These are phyloP conservation scores for Boechera retrofracta DNA, from an alignment of 345 rosid species.

Conservation along the genomic window DNA sequence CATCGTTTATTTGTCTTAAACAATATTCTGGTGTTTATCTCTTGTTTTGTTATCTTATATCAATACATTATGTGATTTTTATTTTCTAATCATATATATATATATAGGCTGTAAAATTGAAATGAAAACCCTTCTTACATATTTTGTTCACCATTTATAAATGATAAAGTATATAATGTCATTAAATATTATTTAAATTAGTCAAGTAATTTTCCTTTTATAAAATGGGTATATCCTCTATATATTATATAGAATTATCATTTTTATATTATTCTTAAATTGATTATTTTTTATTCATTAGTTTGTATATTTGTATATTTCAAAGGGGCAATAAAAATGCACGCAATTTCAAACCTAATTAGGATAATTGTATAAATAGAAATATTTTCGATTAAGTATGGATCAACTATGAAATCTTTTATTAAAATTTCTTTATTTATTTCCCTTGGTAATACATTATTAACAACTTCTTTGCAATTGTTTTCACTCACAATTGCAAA, in stretches of 20 bases:
- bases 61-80: neutral
- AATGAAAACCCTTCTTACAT: neutral
- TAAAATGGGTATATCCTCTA: neutral
- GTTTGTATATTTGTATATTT: no score
- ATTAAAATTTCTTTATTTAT: no score
- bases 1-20: slow-evolving; percentile 12
- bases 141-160: neutral
- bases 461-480: no score
- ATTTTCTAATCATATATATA: neutral
- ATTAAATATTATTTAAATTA: neutral
- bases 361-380: no score
- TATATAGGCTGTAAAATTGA: neutral
- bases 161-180: neutral
- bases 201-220: neutral
- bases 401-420: no score
- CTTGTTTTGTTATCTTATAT: neutral
- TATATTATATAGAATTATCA: neutral
- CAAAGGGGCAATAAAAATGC: no score
- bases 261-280: no score
- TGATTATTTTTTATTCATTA: no score
- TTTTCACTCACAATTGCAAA: no score
- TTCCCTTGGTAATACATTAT: no score
- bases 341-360: no score
- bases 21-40: neutral
- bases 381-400: no score